Percentiles rank a stretch among this genome's conserved stretches.
Evolutionary conservation across 306 rosid species (phyloP).

Genomic region (Quercus mongolica): DNA sequence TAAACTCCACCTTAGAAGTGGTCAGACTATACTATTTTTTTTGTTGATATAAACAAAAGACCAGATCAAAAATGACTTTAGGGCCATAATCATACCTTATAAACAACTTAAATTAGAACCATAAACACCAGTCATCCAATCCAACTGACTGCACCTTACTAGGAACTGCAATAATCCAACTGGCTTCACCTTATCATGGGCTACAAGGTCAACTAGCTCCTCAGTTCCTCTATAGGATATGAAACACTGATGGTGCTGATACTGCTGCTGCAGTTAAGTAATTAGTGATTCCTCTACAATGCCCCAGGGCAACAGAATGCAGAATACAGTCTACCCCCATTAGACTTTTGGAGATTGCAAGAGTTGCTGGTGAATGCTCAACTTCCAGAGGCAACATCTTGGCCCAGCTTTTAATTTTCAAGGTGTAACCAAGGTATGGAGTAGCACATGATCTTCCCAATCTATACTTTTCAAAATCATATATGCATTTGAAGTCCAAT

Average conservation of each 20-base stretch:
- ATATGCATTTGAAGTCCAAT: not conserved
- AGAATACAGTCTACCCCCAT: not conserved
- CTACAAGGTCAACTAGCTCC: not conserved
- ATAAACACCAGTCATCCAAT: not conserved
- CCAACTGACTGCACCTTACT: not conserved
- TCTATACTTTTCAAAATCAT: not conserved
- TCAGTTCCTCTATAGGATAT: not conserved
- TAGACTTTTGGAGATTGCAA: too few relatives aligned
- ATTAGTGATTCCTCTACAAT: not conserved
- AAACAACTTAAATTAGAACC: not conserved
- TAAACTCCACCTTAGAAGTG: not conserved
- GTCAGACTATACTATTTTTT: not conserved
- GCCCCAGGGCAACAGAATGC: not conserved
- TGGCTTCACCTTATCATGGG: not conserved
- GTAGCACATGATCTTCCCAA: not conserved
- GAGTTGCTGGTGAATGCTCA: not conserved
- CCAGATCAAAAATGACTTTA: not conserved
- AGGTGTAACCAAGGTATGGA: not conserved
- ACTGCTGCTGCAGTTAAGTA: not conserved
- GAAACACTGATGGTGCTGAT: not conserved
- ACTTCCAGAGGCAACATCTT: not conserved
- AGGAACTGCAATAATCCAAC: not conserved
- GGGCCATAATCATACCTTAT: not conserved
- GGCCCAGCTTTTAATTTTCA: not conserved
- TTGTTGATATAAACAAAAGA: not conserved